Conservation (phyloP, 2,329 filamentous ascomycete species). For the Diaporthe sp. region DNA sequence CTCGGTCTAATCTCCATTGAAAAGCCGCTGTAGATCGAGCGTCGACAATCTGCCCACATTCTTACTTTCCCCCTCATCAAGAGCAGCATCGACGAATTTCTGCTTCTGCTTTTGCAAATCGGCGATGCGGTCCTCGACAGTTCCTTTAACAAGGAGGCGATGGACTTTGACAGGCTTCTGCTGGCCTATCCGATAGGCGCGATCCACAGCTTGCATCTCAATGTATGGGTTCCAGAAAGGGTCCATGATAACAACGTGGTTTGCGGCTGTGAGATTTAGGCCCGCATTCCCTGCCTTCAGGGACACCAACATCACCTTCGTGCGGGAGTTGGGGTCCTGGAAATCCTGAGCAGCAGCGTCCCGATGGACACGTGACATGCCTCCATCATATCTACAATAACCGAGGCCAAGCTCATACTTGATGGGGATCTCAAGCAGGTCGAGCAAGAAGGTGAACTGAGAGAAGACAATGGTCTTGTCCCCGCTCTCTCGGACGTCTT, state of each 20-base stretch:
- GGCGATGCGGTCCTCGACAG: too few relatives aligned
- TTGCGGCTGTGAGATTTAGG: constrained; percentile 87
- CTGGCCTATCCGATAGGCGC: constrained; percentile 90
- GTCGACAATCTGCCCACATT: constrained; percentile 74
- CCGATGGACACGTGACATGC: too few relatives aligned
- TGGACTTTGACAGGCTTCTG: too few relatives aligned
- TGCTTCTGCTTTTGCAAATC: constrained; percentile 83
- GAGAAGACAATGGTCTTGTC: too few relatives aligned
- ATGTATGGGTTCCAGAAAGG: too few relatives aligned
- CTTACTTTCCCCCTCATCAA: constrained; percentile 79
- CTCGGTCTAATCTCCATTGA: constrained; percentile 49
- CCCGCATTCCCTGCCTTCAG: constrained; percentile 87
- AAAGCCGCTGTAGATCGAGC: constrained; percentile 77
- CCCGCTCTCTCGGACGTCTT: too few relatives aligned
- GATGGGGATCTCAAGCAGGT: too few relatives aligned
- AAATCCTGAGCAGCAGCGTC: constrained; percentile 76
- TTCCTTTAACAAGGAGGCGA: constrained; percentile 78
- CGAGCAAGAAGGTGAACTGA: too few relatives aligned
- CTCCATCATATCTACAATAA: too few relatives aligned
- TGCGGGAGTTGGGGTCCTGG: constrained; percentile 60
- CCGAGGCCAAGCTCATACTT: too few relatives aligned
- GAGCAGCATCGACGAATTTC: constrained; percentile 78
- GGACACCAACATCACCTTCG: constrained; percentile 80
- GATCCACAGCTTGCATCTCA: constrained; percentile 93
- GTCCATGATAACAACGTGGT: constrained; percentile 86